phyloP scores from a whole-genome alignment of 176 grass and related monocot species.

The Aegilops umbellulata region DNA sequence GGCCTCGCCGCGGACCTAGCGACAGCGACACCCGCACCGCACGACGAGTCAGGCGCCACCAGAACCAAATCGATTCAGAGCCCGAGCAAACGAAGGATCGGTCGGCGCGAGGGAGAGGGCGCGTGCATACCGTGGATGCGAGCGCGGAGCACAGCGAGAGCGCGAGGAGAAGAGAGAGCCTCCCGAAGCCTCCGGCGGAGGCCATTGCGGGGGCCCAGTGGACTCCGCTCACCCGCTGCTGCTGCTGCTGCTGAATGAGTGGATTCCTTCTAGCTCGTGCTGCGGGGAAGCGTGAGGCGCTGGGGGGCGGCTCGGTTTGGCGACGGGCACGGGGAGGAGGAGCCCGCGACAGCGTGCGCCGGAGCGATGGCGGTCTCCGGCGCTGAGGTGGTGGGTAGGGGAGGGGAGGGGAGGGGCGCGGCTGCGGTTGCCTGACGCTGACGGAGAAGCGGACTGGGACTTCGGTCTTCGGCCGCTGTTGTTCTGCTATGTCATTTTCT shows the following conservation, averaged over 20 bases:
- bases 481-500: neutral
- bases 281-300: neutral
- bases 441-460: neutral
- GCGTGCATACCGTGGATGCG: neutral
- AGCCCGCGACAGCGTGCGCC: too few relatives aligned
- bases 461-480: too few relatives aligned
- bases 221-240: neutral
- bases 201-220: constrained; percentile 25
- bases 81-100: neutral
- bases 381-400: neutral
- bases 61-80: neutral
- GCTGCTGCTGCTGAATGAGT: neutral
- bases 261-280: neutral
- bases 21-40: neutral
- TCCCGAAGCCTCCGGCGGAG: constrained; percentile 4
- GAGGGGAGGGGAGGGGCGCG: neutral
- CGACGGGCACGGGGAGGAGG: neutral
- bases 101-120: neutral
- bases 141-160: constrained; percentile 34
- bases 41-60: neutral
- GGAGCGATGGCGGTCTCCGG: too few relatives aligned
- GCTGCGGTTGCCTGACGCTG: neutral
- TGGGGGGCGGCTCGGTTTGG: neutral
- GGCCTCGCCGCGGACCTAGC: constrained; percentile 12
- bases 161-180: constrained; percentile 11